Conservation (phyloP, 495 filamentous ascomycete species). For the Apodospora peruviana region DNA sequence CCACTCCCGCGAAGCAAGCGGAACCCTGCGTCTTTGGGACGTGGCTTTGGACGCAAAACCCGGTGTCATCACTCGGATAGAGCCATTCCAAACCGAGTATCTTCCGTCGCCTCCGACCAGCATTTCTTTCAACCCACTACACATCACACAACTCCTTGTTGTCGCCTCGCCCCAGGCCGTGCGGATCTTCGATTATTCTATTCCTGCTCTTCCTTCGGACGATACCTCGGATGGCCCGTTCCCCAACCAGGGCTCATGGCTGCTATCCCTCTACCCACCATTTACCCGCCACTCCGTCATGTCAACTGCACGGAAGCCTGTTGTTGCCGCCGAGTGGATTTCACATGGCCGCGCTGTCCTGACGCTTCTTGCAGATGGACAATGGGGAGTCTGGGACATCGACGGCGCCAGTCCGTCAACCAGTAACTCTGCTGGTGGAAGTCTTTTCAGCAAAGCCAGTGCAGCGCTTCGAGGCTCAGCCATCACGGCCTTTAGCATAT, state of each 20-base stretch:
- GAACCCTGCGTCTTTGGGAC: constrained; percentile 45
- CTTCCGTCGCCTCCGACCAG: constrained; percentile 59
- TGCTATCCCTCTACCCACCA: constrained; percentile 63
- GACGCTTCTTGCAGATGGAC: constrained; percentile 71
- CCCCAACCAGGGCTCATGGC: constrained; percentile 54
- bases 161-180: constrained; percentile 62
- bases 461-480: constrained; percentile 59
- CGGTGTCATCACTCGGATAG: constrained; percentile 34
- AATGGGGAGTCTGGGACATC: constrained; percentile 94
- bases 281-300: constrained; percentile 46
- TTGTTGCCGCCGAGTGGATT: constrained; percentile 81
- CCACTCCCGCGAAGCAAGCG: constrained; percentile 61
- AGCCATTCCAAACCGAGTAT: constrained; percentile 58
- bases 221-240: constrained; percentile 43
- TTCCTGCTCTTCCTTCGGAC: constrained; percentile 38
- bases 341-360: constrained; percentile 72
- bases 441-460: constrained; percentile 51
- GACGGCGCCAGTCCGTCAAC: constrained; percentile 51
- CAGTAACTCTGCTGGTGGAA: constrained; percentile 34
- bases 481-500: constrained; percentile 61
- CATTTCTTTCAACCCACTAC: constrained; percentile 67
- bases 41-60: constrained; percentile 34
- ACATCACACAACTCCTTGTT: constrained; percentile 59
- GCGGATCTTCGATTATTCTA: constrained; percentile 55
- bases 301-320: constrained; percentile 57